Evolutionary conservation across 306 rosid species (phyloP).

Genomic region (Ceratonia siliqua): DNA sequence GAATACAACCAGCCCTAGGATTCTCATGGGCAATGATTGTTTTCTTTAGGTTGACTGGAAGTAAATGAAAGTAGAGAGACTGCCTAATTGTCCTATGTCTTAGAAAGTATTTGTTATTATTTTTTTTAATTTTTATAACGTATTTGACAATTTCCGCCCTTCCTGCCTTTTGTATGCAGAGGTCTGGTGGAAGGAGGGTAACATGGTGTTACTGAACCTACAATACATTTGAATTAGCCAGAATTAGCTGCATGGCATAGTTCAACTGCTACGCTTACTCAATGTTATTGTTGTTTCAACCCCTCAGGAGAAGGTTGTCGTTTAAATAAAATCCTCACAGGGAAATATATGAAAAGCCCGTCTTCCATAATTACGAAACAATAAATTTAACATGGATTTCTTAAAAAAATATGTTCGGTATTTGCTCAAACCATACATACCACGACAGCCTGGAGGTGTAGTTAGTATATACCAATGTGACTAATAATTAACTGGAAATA

Average conservation of each 20-base stretch:
- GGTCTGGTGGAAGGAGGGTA: neutral
- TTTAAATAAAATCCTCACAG: constrained; percentile 2
- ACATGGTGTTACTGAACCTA: neutral
- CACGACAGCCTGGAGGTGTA: constrained; percentile 32
- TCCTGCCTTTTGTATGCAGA: neutral
- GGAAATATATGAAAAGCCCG: neutral
- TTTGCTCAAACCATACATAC: constrained; percentile 20
- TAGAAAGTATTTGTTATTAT: neutral
- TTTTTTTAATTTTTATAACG: neutral
- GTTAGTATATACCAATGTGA: constrained; percentile 28
- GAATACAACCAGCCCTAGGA: neutral
- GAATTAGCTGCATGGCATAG: too few relatives aligned
- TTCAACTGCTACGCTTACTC: too few relatives aligned
- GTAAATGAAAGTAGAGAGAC: neutral
- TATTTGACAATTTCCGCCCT: neutral
- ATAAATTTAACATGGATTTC: constrained; percentile 6
- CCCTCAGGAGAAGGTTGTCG: neutral
- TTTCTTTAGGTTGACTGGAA: constrained; percentile 1
- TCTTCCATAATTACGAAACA: constrained; percentile 30
- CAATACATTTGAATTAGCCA: neutral
- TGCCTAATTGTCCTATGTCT: neutral
- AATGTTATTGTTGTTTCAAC: neutral
- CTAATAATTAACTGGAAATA: neutral
- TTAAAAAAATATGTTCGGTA: neutral
- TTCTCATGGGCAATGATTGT: neutral